phyloP scores from a whole-genome alignment of 805 yeast species.

The Ogataea nonfermentans region DNA sequence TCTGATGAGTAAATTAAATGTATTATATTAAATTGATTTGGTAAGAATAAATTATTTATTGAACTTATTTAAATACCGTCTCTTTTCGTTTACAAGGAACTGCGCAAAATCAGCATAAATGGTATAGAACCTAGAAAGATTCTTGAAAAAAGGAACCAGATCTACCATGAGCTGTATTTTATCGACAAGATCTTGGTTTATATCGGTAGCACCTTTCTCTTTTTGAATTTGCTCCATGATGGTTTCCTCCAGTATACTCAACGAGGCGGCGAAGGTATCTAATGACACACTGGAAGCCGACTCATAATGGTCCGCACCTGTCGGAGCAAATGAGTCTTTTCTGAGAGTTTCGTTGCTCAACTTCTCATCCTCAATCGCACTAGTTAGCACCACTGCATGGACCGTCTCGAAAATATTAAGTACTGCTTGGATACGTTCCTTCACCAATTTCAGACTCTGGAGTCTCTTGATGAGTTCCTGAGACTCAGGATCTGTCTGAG shows the following conservation, averaged over 20 bases:
- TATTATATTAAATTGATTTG: background rate
- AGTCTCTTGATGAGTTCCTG: conserved; percentile 36
- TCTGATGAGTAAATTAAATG: conserved; percentile 1
- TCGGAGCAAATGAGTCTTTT: conserved; percentile 12
- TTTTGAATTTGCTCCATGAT: conserved; percentile 41
- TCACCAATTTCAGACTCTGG: conserved; percentile 43
- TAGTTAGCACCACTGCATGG: conserved; percentile 38
- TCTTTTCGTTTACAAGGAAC: conserved; percentile 39
- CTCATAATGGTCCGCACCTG: conserved; percentile 4
- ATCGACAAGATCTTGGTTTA: conserved; percentile 36
- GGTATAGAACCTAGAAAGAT: conserved; percentile 48
- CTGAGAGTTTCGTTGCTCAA: background rate
- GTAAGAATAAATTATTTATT: conserved; percentile 3
- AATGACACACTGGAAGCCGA: conserved; percentile 18
- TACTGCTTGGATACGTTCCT: conserved; percentile 45
- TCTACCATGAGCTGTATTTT: conserved; percentile 48
- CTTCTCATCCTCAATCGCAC: conserved; percentile 22
- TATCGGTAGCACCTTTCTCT: conserved; percentile 29
- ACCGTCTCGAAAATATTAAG: conserved; percentile 45
- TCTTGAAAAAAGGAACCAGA: conserved; percentile 52
- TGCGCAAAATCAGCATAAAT: conserved; percentile 48
- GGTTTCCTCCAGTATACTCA: conserved; percentile 45
- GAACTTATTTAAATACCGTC: conserved; percentile 26
- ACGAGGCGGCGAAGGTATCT: conserved; percentile 36
- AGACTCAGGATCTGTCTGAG: conserved; percentile 9